These are phyloP conservation scores for Malassezia slooffiae DNA, from an alignment of 1,284 basidiomycete genomes.

Conservation along the genomic window DNA sequence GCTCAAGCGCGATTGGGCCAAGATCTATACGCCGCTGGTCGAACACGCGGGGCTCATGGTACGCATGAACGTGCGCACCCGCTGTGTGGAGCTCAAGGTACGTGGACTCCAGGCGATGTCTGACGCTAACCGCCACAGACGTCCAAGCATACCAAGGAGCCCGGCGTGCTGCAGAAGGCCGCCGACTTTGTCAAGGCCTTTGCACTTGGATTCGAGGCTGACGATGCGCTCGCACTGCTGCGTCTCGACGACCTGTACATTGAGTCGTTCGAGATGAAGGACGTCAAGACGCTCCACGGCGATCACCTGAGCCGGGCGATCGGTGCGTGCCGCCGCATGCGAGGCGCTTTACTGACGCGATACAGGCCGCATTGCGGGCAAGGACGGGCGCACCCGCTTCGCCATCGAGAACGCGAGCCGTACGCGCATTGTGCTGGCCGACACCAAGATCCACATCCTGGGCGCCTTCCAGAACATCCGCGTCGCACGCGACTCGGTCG, in stretches of 20 bases:
- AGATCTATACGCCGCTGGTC: slow-evolving; percentile 88
- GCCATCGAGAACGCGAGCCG: slow-evolving; percentile 94
- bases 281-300: slow-evolving; percentile 93
- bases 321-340: too few species aligned
- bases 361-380: slow-evolving; percentile 71
- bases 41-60: slow-evolving; percentile 90
- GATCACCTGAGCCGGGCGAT: slow-evolving; percentile 93
- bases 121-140: slow-evolving; percentile 59
- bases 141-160: slow-evolving; percentile 65
- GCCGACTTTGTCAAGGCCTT: slow-evolving; percentile 95
- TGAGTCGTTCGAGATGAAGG: slow-evolving; percentile 94
- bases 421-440: slow-evolving; percentile 89
- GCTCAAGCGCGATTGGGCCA: slow-evolving; percentile 91
- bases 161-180: slow-evolving; percentile 70
- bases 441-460: slow-evolving; percentile 93
- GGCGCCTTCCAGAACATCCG: slow-evolving; percentile 95
- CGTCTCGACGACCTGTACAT: slow-evolving; percentile 93
- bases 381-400: slow-evolving; percentile 95
- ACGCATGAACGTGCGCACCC: slow-evolving; percentile 82
- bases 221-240: slow-evolving; percentile 91
- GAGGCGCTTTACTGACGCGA: too few species aligned
- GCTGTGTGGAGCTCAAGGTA: slow-evolving; percentile 83
- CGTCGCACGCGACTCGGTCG: slow-evolving; percentile 86
- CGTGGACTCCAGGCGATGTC: too few species aligned
- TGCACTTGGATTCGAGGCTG: slow-evolving; percentile 68